Percentiles rank a stretch among this genome's conserved stretches.
Conservation (phyloP, 208 protist species). For the Leishmania guyanensis region DNA sequence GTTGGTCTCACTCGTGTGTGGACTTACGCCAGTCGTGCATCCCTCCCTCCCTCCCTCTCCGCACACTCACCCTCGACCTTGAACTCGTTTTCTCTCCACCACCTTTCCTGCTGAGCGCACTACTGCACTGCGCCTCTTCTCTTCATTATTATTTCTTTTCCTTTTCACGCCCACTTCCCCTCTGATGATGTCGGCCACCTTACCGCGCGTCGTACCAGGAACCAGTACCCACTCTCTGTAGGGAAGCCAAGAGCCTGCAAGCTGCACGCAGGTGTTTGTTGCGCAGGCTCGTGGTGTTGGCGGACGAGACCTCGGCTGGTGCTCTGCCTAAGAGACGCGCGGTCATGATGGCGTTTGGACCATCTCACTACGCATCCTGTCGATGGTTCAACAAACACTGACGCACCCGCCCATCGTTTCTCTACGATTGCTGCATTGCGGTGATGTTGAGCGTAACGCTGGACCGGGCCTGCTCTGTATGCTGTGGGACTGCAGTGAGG, state of each 20-base stretch:
- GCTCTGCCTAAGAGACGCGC: background rate
- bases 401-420: background rate
- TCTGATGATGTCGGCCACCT: background rate
- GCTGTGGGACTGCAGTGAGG: background rate
- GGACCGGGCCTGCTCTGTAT: background rate
- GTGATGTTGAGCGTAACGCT: background rate
- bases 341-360: background rate
- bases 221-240: too few relatives aligned
- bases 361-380: background rate
- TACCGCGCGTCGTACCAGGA: too few relatives aligned
- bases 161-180: slow-evolving; percentile 11
- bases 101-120: background rate
- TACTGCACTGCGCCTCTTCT: background rate
- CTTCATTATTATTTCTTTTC: slow-evolving; percentile 10
- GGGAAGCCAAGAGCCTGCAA: too few relatives aligned
- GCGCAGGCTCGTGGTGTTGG: background rate
- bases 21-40: too few relatives aligned
- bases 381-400: background rate
- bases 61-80: background rate
- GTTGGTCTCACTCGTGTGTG: slow-evolving; percentile 5
- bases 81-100: background rate
- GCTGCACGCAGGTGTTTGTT: too few relatives aligned
- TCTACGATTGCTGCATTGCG: background rate
- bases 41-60: slow-evolving; percentile 1
- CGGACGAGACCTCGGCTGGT: background rate